These are phyloP conservation scores for Pochonia chlamydosporia DNA, from an alignment of 2,329 filamentous ascomycete species.

Conservation along the genomic window DNA sequence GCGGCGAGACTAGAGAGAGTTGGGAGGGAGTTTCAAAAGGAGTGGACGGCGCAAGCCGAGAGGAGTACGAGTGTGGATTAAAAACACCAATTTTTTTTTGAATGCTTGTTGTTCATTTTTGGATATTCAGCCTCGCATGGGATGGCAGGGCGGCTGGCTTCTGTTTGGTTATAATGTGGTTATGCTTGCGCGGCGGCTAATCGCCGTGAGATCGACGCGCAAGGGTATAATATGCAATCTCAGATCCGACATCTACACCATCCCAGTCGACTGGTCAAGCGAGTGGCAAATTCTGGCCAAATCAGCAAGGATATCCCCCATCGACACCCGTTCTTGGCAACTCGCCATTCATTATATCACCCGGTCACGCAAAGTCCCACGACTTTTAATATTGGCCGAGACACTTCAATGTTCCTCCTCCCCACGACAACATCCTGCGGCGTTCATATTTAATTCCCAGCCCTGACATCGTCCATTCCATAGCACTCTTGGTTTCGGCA, in stretches of 20 bases:
- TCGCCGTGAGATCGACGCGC: background rate
- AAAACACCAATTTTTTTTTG: background rate
- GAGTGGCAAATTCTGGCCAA: constrained; percentile 1
- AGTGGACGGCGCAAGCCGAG: constrained; percentile 36
- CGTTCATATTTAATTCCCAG: background rate
- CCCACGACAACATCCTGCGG: background rate
- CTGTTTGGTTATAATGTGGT: no score
- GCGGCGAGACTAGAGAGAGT: constrained; percentile 48
- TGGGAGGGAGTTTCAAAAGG: constrained; percentile 47
- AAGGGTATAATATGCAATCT: background rate
- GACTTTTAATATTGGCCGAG: background rate
- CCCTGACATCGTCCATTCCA: background rate
- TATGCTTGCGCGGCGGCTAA: background rate
- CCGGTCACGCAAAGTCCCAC: background rate
- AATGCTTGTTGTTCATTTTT: background rate
- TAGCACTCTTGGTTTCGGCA: background rate
- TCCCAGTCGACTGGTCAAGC: background rate
- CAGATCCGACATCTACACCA: background rate
- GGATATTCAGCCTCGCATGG: background rate
- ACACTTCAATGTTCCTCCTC: no score
- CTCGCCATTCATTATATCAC: background rate
- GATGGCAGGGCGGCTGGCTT: background rate
- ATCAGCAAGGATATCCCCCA: background rate
- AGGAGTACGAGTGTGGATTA: constrained; percentile 18
- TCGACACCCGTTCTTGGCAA: background rate